Evolutionary conservation across 768 basidiomycete genomes (phyloP), one percentile per base, ranked within the genome.

Genomic region (Paxillus involutus): DNA sequence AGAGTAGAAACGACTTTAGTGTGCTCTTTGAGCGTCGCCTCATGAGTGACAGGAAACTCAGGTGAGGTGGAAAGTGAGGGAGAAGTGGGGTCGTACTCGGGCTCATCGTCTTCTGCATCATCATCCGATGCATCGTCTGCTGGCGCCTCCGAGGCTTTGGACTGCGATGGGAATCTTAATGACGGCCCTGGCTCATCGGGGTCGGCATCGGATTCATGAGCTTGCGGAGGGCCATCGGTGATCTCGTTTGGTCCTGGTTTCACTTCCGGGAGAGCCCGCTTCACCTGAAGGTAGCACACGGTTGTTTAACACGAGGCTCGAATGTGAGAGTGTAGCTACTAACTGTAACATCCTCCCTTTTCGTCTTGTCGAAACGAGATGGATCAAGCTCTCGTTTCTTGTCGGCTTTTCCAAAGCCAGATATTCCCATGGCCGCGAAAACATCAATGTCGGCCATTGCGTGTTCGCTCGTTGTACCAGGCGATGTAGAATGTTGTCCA

Each of bases 1-100:
- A 99, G 76, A 4, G 97, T 94, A 21, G 95, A 93, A 17, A 98
- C 85, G 49, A 97, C 93, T 75, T 98, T 99, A 13, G 83, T 88
- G 68, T 99, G 97, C 72, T 98, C 95, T 71, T 96, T 97, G 65
- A 98, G 79, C 11, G 83, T 72, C 51, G 96, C 81, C 75, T 98
- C 95, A 68, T 98, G 96, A 6, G 93, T 88, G 30, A 85, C 82
- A 19, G 97, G 97, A 65, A 96, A 91, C 59, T 79, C 78, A 52
- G 77, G 74, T 42, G 68, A 67, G 45, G 69, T 65, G 17, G 73
- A 71, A 32, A 74, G 67, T 61, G 83, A 67, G 29, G 68, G 61
- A 63, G 66, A 53, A 71, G 71, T 55, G 66, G 78, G 81, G 59
- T 85, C 80, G 53, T 77, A 84, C 69, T 85, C 84, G 35, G 81